A percentile compares a stretch with the other conserved stretches of the same genome.
phyloP scores from a whole-genome alignment of 495 filamentous ascomycete genomes.

The Terfezia claveryi region DNA sequence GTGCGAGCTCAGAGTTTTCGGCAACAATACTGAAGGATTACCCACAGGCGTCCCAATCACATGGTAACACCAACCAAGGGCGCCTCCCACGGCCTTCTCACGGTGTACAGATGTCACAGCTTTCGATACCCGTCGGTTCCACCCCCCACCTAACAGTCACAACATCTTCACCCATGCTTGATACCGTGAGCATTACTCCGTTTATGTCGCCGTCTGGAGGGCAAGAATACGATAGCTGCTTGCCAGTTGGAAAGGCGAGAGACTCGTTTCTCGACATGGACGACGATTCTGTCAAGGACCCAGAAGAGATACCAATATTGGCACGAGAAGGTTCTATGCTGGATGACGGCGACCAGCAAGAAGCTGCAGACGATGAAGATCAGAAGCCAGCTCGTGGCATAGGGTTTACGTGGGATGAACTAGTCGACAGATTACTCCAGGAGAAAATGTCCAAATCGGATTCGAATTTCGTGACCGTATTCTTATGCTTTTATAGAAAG shows the following conservation, averaged over 20 bases:
- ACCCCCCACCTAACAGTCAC: conserved; percentile 14
- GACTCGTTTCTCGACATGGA: conserved; percentile 36
- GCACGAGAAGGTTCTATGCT: conserved; percentile 25
- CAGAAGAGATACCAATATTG: conserved; percentile 38
- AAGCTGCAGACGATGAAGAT: neutral
- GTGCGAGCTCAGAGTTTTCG: conserved; percentile 43
- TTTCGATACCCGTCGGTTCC: conserved; percentile 2
- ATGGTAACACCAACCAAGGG: neutral
- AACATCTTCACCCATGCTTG: conserved; percentile 11
- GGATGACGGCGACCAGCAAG: conserved; percentile 8
- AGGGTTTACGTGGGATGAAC: conserved; percentile 61
- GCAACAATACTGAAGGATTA: conserved; percentile 15
- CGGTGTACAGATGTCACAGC: neutral
- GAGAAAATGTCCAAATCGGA: conserved; percentile 68
- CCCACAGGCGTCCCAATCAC: neutral
- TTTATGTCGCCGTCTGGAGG: conserved; percentile 2
- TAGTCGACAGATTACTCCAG: conserved; percentile 66
- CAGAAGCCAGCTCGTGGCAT: conserved; percentile 24
- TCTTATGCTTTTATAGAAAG: conserved; percentile 85
- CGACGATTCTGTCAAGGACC: conserved; percentile 32
- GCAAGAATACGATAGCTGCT: neutral
- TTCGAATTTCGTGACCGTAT: conserved; percentile 62
- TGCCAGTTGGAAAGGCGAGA: conserved; percentile 16
- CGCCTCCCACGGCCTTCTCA: neutral
- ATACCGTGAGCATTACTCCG: conserved; percentile 14